Evolutionary conservation across 805 yeast species (phyloP), one percentile per base, ranked within the genome.

Genomic region (Kazachstania kunashirensis): DNA sequence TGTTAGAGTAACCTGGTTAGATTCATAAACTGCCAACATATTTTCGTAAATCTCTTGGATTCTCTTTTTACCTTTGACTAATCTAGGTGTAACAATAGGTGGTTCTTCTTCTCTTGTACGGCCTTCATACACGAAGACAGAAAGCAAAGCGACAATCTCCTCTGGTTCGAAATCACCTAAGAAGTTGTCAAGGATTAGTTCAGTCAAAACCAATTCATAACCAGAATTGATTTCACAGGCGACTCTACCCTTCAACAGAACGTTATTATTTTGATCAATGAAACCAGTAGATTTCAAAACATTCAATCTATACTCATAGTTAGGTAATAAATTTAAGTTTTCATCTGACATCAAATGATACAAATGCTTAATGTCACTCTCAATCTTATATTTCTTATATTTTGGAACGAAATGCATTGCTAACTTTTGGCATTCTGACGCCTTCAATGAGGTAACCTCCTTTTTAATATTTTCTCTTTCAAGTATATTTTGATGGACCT

Each of bases 101-200:
- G 75, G 78, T 41, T 79, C 94, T 13, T 68, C 77, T 25, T 72
- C 76, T 16, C 73, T 68, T 13, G 75, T 69, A 24, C 61, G 48
- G 1, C 96, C 97, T 52, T 92, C 96, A 53, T 84, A 92, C 1
- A 92, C 95, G 63, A 92, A 92, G 25, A 83, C 84, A 0, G 96
- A 85, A 23, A 92, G 61, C 33, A 92, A 65, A 0, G 97, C 97
- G n/a, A 88, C 96, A 43, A 92, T 86, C 59, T 92, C 98, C 52
- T 86, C 96, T 0, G 96, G 86, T 44, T 88, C 94, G 54, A 83
- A 88, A 40, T 85, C 94, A 21, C 89, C 95, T 43, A 92, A 64
- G 65, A 89, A 86, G 60, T 92, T 92, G 52, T 89, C 95, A 48
- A 92, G 67, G 13, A 92, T 75, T 37, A 92, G 67, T 58, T 92